Evolutionary conservation across 768 basidiomycete species (phyloP).

Genomic region (Leccinellum albellum): DNA sequence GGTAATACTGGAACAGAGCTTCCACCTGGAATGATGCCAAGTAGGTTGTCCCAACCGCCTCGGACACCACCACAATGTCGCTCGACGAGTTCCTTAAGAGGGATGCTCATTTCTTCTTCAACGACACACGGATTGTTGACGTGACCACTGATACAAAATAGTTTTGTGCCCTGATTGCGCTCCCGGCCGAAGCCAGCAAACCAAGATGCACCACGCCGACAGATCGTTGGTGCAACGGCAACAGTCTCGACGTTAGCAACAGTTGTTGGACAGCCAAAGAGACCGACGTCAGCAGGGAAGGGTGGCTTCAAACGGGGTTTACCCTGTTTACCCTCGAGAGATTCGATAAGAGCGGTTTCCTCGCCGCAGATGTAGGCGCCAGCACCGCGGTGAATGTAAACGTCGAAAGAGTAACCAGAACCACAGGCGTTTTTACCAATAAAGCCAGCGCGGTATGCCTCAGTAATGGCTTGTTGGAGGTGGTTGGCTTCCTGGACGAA

Average conservation of each 20-base stretch:
- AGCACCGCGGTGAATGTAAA: slow-evolving; percentile 97
- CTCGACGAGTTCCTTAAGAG: slow-evolving; percentile 87
- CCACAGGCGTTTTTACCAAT: slow-evolving; percentile 91
- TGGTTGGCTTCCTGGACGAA: slow-evolving; percentile 95
- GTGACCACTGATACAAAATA: slow-evolving; percentile 94
- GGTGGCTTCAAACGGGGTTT: slow-evolving; percentile 97
- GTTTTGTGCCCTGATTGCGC: slow-evolving; percentile 93
- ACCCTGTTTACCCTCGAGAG: slow-evolving; percentile 95
- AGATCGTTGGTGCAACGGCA: slow-evolving; percentile 95
- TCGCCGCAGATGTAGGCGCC: slow-evolving; percentile 99
- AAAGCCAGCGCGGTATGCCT: slow-evolving; percentile 87
- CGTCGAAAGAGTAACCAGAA: slow-evolving; percentile 91
- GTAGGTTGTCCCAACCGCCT: slow-evolving; percentile 95
- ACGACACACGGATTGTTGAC: slow-evolving; percentile 98
- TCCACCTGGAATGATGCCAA: slow-evolving; percentile 96
- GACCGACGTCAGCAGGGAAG: slow-evolving; percentile 96
- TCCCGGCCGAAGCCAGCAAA: slow-evolving; percentile 90
- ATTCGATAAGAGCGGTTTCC: slow-evolving; percentile 97
- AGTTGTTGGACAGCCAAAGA: slow-evolving; percentile 96
- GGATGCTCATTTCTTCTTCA: slow-evolving; percentile 99
- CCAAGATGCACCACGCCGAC: slow-evolving; percentile 84
- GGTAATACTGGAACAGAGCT: slow-evolving; percentile 92
- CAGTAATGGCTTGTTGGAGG: slow-evolving; percentile 91
- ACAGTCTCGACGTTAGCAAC: slow-evolving; percentile 99
- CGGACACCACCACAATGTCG: slow-evolving; percentile 94